phyloP scores from a whole-genome alignment of 2,329 filamentous ascomycete genomes.

The Penicillium verrucosum region DNA sequence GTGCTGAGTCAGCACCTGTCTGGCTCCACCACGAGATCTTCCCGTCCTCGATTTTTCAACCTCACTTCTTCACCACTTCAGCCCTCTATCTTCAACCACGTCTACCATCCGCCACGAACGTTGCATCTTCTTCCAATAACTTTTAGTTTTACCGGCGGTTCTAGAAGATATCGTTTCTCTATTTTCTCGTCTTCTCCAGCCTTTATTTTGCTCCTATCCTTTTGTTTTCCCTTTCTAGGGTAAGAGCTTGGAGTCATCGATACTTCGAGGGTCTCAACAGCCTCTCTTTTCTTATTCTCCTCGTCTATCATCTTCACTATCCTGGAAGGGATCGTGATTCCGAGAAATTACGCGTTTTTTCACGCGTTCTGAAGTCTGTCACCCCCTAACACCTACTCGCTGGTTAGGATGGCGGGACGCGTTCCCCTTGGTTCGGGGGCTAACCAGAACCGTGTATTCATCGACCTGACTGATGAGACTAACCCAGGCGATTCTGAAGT shows the following conservation, averaged over 20 bases:
- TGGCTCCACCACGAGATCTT: neutral
- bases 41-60: neutral
- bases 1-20: neutral
- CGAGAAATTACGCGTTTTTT: neutral
- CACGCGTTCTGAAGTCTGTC: neutral
- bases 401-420: neutral
- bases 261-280: neutral
- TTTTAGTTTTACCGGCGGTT: neutral
- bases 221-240: neutral
- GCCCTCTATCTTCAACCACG: neutral
- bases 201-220: neutral
- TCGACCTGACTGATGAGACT: constrained; percentile 1
- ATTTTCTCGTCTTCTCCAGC: neutral
- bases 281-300: neutral
- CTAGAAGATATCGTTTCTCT: neutral
- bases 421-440: neutral
- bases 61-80: neutral
- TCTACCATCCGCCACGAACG: neutral
- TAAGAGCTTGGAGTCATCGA: neutral
- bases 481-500: neutral
- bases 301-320: neutral
- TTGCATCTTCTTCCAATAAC: neutral
- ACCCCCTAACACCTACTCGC: neutral
- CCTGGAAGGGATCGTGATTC: neutral
- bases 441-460: neutral